Base-by-base conservation (phyloP, 176 grass and related monocot species). In the Neostapfia colusana region DNA sequence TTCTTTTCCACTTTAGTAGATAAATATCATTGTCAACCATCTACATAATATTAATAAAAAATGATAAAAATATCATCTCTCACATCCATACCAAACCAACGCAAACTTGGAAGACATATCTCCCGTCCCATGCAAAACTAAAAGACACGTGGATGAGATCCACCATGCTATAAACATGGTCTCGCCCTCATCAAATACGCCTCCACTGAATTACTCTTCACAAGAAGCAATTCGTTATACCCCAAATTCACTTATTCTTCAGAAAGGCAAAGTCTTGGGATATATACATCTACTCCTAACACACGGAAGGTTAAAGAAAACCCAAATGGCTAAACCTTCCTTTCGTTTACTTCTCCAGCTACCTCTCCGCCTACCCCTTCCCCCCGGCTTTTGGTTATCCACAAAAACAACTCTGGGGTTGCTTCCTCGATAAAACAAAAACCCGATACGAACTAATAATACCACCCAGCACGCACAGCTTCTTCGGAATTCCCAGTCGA, bases 391-490 rank as follows among this genome's bases (percentile, higher is more conserved):
- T 20, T 51, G 48, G 48, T 51, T 51, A 20, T 51, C 51, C 51
- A 54, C 21, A 54, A 31, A 31, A 14, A 46, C 37, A 58, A 5
- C 10, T 58, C 35, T 20, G 6, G 6, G 15, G 1, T 67, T 74
- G 78, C 71, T 70, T 81, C 16, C 57, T 21, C 58, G 64, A 80
- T 72, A 82, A 82, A 63, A 81, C 78, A 81, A 68, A 38, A 69
- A 37, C n/a, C n/a, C 65, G 64, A 31, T 26, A 5, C 56, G 1
- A 27, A 76, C 10, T 63, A 76, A 3, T 54, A 76, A 3, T 44
- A 63, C 34, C 16, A 0, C 20, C 51, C 49, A 64, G 6, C 61
- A 40, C 24, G 21, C 26, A 49, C n/a, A 24, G 10, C 41, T 75
- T 23, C 53, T 4, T 81, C 63, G 4, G 7, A 85, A 15, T 10